These are phyloP conservation scores for Euclidium syriacum DNA, from an alignment of 345 rosid species.

Conservation along the genomic window DNA sequence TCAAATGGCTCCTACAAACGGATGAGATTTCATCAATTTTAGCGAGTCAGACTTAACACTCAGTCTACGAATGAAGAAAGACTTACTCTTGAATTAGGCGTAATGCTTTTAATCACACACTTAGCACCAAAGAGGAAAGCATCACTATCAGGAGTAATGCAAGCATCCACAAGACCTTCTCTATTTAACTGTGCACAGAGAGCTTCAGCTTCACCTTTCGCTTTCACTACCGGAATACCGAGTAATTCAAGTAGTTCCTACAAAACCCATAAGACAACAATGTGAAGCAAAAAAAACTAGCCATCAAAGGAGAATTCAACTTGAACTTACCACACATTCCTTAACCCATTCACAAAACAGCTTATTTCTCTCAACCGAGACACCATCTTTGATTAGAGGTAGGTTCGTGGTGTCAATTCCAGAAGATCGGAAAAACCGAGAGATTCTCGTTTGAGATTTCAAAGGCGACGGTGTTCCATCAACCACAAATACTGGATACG, in stretches of 20 bases:
- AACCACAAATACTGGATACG: slow-evolving; percentile 73
- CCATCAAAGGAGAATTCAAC: too few relatives aligned
- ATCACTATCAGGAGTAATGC: slow-evolving; percentile 91
- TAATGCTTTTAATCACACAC: slow-evolving; percentile 72
- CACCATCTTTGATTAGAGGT: slow-evolving; percentile 42
- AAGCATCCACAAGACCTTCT: slow-evolving; percentile 79
- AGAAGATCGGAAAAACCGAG: slow-evolving; percentile 51
- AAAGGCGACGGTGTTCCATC: slow-evolving; percentile 88
- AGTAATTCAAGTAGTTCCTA: slow-evolving; percentile 77
- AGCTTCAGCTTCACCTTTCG: slow-evolving; percentile 92
- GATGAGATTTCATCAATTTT: not conserved
- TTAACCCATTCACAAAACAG: slow-evolving; percentile 50
- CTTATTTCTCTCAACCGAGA: slow-evolving; percentile 63
- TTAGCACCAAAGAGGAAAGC: slow-evolving; percentile 88
- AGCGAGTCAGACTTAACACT: not conserved
- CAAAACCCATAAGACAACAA: not conserved
- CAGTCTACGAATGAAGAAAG: not conserved
- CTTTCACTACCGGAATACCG: slow-evolving; percentile 81
- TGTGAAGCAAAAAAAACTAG: not conserved
- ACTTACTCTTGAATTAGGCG: slow-evolving; percentile 67
- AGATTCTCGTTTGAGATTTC: slow-evolving; percentile 67
- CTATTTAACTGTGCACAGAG: slow-evolving; percentile 77
- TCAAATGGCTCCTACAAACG: slow-evolving; percentile 75
- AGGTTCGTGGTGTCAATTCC: slow-evolving; percentile 44
- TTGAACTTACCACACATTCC: slow-evolving; percentile 82